These are phyloP conservation scores for Candida xiaguanensis DNA, from an alignment of 805 yeast species.

Conservation along the genomic window DNA sequence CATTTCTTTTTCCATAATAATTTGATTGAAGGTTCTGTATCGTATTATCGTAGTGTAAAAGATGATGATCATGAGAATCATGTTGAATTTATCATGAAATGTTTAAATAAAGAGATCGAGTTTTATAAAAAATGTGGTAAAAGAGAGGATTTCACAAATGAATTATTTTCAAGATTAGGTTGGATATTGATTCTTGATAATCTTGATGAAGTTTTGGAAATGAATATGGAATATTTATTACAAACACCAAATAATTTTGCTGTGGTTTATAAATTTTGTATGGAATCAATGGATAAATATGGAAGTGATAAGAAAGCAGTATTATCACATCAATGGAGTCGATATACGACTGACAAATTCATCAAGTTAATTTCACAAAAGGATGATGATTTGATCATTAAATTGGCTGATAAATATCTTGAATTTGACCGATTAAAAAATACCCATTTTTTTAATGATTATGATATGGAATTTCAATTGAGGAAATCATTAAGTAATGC, in stretches of 20 bases:
- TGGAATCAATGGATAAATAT: slow-evolving; percentile 15
- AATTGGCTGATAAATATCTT: slow-evolving; percentile 14
- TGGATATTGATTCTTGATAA: slow-evolving; percentile 30
- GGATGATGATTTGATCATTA: slow-evolving; percentile 1
- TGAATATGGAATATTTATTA: slow-evolving; percentile 19
- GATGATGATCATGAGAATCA: slow-evolving; percentile 14
- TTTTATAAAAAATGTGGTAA: slow-evolving; percentile 19
- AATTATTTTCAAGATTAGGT: slow-evolving; percentile 18
- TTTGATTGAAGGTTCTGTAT: slow-evolving; percentile 12
- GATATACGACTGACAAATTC: slow-evolving; percentile 5
- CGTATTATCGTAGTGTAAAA: slow-evolving; percentile 14
- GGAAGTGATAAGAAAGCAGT: slow-evolving; percentile 18
- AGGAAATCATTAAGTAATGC: slow-evolving; percentile 23
- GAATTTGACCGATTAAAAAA: slow-evolving; percentile 12
- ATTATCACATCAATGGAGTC: slow-evolving; percentile 26
- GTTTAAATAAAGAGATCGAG: slow-evolving; percentile 16
- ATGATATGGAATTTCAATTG: slow-evolving; percentile 27
- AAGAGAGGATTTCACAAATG: slow-evolving; percentile 14
- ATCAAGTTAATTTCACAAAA: slow-evolving; percentile 9
- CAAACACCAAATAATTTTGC: slow-evolving; percentile 12
- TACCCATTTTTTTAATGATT: slow-evolving; percentile 13
- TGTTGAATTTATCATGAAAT: slow-evolving; percentile 8
- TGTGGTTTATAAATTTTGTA: slow-evolving; percentile 18
- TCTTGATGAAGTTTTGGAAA: slow-evolving; percentile 17
- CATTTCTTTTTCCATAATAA: slow-evolving; percentile 9